Conservation (phyloP, 148 eudicot genomes). For the Rhododendron ovatum region DNA sequence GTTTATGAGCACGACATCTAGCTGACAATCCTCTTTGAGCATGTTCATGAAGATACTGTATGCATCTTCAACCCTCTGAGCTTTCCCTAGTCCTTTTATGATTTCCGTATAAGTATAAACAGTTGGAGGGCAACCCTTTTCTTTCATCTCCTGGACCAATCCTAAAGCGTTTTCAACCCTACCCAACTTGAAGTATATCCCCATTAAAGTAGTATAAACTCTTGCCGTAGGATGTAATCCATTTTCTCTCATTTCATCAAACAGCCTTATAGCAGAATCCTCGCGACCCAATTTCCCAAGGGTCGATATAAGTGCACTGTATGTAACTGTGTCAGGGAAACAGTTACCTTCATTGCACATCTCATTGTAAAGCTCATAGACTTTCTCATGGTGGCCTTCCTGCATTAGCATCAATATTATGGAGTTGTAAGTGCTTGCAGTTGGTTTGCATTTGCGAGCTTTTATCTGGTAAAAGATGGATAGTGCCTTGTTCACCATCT, state of each 20-base stretch:
- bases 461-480: slow-evolving; percentile 77
- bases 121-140: slow-evolving; percentile 63
- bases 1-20: slow-evolving; percentile 84
- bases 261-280: slow-evolving; percentile 71
- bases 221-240: slow-evolving; percentile 76
- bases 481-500: slow-evolving; percentile 87
- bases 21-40: slow-evolving; percentile 76
- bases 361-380: slow-evolving; percentile 85
- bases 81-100: slow-evolving; percentile 75
- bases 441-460: slow-evolving; percentile 76
- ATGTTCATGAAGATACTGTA: slow-evolving; percentile 57
- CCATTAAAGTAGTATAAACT: slow-evolving; percentile 75
- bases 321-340: slow-evolving; percentile 78
- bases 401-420: slow-evolving; percentile 81
- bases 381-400: slow-evolving; percentile 84
- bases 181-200: slow-evolving; percentile 60
- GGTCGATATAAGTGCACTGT: slow-evolving; percentile 75
- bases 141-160: slow-evolving; percentile 69
- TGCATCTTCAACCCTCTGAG: slow-evolving; percentile 74
- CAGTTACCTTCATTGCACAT: slow-evolving; percentile 88
- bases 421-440: slow-evolving; percentile 71
- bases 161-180: slow-evolving; percentile 58
- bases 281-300: slow-evolving; percentile 74
- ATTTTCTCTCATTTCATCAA: slow-evolving; percentile 85
- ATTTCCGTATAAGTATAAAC: slow-evolving; percentile 93